A percentile compares a stretch with the other conserved stretches of the same genome.
Evolutionary conservation across 169 alveolate genomes (phyloP).

Genomic region (Cryptosporidium bovis): DNA sequence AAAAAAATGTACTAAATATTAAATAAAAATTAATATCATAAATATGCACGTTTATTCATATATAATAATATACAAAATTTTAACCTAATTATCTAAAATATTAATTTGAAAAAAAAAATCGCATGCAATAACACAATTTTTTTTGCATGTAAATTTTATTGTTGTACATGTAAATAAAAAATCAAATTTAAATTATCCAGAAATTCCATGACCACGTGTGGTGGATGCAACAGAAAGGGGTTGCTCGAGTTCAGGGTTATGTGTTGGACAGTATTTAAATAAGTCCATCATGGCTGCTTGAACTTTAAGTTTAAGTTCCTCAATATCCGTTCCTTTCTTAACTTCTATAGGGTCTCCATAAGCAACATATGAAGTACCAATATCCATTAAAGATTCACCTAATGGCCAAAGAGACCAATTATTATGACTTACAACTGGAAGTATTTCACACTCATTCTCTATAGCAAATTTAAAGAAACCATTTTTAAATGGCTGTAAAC

Average conservation of each 20-base stretch:
- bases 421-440: conserved; percentile 85
- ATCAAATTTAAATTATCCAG: not conserved
- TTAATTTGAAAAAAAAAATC: not conserved
- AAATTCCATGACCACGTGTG: conserved; percentile 61
- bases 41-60: too few species aligned
- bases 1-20: not conserved
- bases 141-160: not conserved
- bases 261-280: conserved; percentile 63
- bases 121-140: not conserved
- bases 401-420: conserved; percentile 80
- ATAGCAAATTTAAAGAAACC: conserved; percentile 89
- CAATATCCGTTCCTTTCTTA: conserved; percentile 44
- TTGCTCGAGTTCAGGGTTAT: conserved; percentile 67
- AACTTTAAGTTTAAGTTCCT: conserved; percentile 44
- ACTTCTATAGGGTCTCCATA: conserved; percentile 80
- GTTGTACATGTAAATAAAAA: not conserved
- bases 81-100: not conserved
- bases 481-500: conserved; percentile 85
- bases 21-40: not conserved
- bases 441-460: conserved; percentile 84
- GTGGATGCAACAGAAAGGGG: conserved; percentile 29
- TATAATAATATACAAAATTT: too few species aligned
- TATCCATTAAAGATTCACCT: conserved; percentile 72
- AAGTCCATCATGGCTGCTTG: conserved; percentile 55
- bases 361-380: conserved; percentile 82